Conservation (phyloP, 768 basidiomycete species). For the Suillus placidus region DNA sequence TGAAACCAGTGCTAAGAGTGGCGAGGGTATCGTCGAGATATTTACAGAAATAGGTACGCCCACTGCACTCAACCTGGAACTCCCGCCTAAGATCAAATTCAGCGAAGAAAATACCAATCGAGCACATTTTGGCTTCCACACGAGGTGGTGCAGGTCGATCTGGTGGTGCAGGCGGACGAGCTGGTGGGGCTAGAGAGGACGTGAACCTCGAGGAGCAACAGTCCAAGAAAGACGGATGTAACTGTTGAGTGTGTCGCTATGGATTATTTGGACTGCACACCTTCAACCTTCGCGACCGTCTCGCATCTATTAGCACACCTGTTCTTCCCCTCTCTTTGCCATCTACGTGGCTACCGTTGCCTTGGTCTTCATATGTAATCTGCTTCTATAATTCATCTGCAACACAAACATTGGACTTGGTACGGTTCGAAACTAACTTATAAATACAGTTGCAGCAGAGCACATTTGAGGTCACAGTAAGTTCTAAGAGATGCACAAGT, state of each 20-base stretch:
- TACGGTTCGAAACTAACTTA: slow-evolving; percentile 6
- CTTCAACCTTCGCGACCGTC: slow-evolving; percentile 17
- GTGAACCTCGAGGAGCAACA: slow-evolving; percentile 75
- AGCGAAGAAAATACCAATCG: slow-evolving; percentile 91
- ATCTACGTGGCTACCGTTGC: slow-evolving; percentile 29
- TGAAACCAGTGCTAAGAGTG: slow-evolving; percentile 97
- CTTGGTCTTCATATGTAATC: slow-evolving; percentile 29
- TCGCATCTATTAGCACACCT: not conserved
- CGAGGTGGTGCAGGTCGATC: slow-evolving; percentile 67
- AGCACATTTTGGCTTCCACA: slow-evolving; percentile 87
- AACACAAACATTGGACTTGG: slow-evolving; percentile 17
- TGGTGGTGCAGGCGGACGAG: slow-evolving; percentile 55
- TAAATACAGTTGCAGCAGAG: slow-evolving; percentile 11
- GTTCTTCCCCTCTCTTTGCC: slow-evolving; percentile 10
- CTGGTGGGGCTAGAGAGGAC: slow-evolving; percentile 50
- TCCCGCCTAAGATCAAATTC: slow-evolving; percentile 11
- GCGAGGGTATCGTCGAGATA: slow-evolving; percentile 92
- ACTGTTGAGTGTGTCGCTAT: slow-evolving; percentile 56
- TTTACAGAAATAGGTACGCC: slow-evolving; percentile 95
- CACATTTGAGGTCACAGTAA: not conserved
- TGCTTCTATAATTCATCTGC: slow-evolving; percentile 29
- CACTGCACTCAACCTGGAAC: not conserved
- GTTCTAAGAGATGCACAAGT: not conserved
- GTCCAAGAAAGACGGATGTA: slow-evolving; percentile 77
- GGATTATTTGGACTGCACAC: slow-evolving; percentile 12